Base-by-base conservation (phyloP, 768 basidiomycete species). In the Mycena rosella region DNA sequence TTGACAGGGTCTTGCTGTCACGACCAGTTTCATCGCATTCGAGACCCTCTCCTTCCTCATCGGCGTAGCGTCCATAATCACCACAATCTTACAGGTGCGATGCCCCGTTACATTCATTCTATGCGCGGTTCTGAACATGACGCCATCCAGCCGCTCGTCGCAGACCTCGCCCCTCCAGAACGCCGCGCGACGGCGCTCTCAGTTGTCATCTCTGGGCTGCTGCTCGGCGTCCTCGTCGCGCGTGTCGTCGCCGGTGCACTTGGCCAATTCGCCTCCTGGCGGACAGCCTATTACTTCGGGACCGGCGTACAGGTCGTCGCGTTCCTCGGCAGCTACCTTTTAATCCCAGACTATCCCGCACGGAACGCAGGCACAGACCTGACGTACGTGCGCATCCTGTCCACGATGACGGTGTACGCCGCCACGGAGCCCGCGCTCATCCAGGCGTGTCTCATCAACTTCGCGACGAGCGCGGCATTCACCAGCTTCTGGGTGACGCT, bases 291-390 rank as follows among this genome's bases (percentile, higher is more conserved):
- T 76, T 94, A 89, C 79, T 80, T 93, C 77, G 87, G 91, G 9
- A 86, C 93, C 47, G 92, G 89, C 3, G 79, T 91, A 9, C 95
- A 95, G 73, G 78, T 67, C 53, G 56, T 86, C n/a, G 87, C 93
- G 11, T 78, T 91, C 8, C 44, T 84, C 5, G 81, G 90, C 29
- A 78, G 88, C 27, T 95, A 90, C 74, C 75, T 87, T n/a, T 70
- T 89, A 56, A 78, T 95, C 18, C 94, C 94, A 0, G 94, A 96
- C 77, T 95, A 91, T 72, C 95, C 93, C 2, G 86, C 91, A 13
- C 94, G 91, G 75, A 91, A 91, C 74, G 77, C 75, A n/a, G 60
- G 48, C 30, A 22, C 38, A 14, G 79, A 86, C 51, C 62, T 94
- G 65, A 88, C 87, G 5, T 96, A 96, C 77, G 83, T 81, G 70